Evolutionary conservation across 192 early-diverging fungal genomes (phyloP).

Genomic region (Rhizophagus clarus): DNA sequence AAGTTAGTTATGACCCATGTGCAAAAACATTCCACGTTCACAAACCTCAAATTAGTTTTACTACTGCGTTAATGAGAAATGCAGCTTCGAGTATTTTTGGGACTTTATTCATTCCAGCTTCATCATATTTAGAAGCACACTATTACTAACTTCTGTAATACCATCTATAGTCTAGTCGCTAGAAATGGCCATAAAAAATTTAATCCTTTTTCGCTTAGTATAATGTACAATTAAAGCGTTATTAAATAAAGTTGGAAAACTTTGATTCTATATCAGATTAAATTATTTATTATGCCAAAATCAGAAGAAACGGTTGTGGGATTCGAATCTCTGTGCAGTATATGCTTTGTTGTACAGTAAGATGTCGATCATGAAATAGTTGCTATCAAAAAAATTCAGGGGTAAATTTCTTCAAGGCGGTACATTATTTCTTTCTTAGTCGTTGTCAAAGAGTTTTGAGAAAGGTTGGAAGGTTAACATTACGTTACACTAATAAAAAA

Average conservation of each 20-base stretch:
- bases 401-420: conserved; percentile 58
- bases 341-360: conserved; percentile 81
- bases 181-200: no score
- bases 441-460: conserved; percentile 95
- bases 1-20: no score
- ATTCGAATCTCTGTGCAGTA: no score
- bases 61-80: neutral
- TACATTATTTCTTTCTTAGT: conserved; percentile 83
- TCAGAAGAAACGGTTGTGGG: conserved; percentile 65
- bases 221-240: conserved; percentile 83
- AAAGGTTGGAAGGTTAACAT: conserved; percentile 84
- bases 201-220: conserved; percentile 55
- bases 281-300: conserved; percentile 78
- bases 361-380: conserved; percentile 61
- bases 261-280: conserved; percentile 86
- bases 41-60: neutral
- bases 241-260: conserved; percentile 95
- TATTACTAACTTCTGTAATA: conserved; percentile 31
- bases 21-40: no score
- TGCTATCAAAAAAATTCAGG: conserved; percentile 58
- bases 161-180: conserved; percentile 41
- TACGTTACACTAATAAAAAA: conserved; percentile 55
- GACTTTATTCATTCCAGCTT: conserved; percentile 29
- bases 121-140: conserved; percentile 34
- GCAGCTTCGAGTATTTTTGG: conserved; percentile 29